Base-by-base conservation (phyloP, 164 flowering plant species). In the Saururus chinensis region DNA sequence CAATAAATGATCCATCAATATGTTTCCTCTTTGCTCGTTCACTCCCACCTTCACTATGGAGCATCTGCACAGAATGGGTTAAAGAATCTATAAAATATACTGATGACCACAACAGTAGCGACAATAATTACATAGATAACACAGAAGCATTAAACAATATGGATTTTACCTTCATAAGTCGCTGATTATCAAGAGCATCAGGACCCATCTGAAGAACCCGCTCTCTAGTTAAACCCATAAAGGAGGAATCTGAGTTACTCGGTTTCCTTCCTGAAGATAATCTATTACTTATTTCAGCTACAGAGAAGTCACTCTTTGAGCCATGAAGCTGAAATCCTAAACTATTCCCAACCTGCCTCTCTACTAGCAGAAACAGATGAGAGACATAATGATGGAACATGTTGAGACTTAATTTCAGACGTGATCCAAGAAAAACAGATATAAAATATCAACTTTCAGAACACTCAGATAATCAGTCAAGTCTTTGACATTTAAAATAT, bases 311-410 rank as follows among this genome's bases (percentile, higher is more conserved):
- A 66, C 80, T 77, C 72, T 80, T 83, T 48, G 79, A 73, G 45
- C 83, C 84, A 73, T 80, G 82, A 65, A 77, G 79, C 40, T 88
- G 87, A 69, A 87, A 75, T 22, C 88, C 91, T 59, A 77, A 81
- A 70, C 78, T 86, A 71, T 73, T 81, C 40, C 79, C 79, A 19
- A 40, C 75, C 66, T 76, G 84, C 73, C 77, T 80, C 74, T 89
- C 96, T 84, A 80, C 65, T 62, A 71, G 19, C 9, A 23, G 21
- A 51, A 21, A 26, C 24, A 23, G 42, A 17, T 13, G 12, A 40
- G 59, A 21, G 19, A 57, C 25, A 60, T 22, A 22, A 19, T 64
- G 22, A 30, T 45, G 49, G 17, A 45, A 45, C 49, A 42, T 1
- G 17, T 30, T 12, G 17, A 12, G 17, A 45, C 11, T 12, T 45